Base-by-base conservation (phyloP, 345 rosid species). In the Corymbia maculata region DNA sequence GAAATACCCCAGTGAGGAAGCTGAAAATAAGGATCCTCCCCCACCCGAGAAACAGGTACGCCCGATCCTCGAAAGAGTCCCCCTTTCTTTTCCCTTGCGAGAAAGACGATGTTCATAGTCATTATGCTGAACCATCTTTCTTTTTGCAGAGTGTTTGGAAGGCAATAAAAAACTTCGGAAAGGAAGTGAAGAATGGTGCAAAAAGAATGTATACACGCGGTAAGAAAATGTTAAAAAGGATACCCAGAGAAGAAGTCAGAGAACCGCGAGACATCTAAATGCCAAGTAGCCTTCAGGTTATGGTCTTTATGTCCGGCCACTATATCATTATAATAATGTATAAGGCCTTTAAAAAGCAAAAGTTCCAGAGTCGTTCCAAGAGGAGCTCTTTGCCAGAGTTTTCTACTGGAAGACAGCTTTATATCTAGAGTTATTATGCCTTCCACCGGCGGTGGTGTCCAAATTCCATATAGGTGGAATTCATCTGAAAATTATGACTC, bases 1-100 rank as follows among this genome's bases (percentile, higher is more conserved):
- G 94, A 92, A 94, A 45, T 91, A 90, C 88, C 66, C 93, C 0
- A 96, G 95, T 53, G 89, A 89, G 66, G 96, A 93, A 9, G 98
- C 95, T 1, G 96, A 94, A 2, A 95, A 94, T 3, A 12, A 26
- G 66, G 30, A 36, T 36, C 42, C 42, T 36, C 42, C 42, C 42
- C 42, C 2, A 36, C 42, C 42, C 42, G 42, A 36, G 61, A 97
- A 97, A 82, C 88, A 95, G 97, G 99, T 97, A 93, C 64, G 16
- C 52, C 13, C 42, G 12, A 26, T 15, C 86, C n/a, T 51, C 36
- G 19, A 14, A 32, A 36, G 70, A 28, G 42, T 2, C 36, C 51
- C 14, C 68, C 45, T 61, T 6, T 15, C 30, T 59, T 36, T 36
- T 36, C 42, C 42, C 42, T 36, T 36, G 42, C 42, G 4, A 36